Evolutionary conservation across 441 rosid species (phyloP), one percentile per base, ranked within the genome.

Genomic region (Biscutella laevigata): DNA sequence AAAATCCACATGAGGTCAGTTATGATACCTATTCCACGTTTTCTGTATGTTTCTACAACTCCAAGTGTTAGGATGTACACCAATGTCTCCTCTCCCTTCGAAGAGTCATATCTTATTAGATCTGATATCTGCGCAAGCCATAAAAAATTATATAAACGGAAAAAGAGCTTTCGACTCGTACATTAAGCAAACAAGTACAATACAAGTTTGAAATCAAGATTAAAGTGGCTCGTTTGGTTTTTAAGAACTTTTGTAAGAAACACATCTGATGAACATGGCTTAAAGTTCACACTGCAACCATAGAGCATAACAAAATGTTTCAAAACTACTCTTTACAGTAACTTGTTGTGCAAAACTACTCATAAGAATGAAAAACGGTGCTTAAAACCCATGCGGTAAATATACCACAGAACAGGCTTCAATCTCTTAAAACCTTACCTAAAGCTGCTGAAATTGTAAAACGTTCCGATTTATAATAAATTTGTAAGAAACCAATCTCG

Each of bases 11-110:
- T 63, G 16, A 47, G 37, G 13, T 45, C 52, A 35, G 20, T 4
- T 7, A 7, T 27, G 12, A 33, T 59, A 86, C 98, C 98, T 74
- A 87, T 81, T 59, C 98, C 89, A 47, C 71, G 77, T 62, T 81
- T 87, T 74, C 96, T 77, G 64, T 84, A 84, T 51, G 75, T 41
- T 54, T 84, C 88, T 22, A 78, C 73, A 35, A 91, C 95, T 64
- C 98, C 98, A 29, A 91, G 83, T 4, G 96, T 91, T 57, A 88
- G 50, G 71, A 88, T 76, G 62, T 88, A 91, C 62, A 91, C 80
- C 40, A 91, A 65, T 14, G 83, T 81, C 64, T 83, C 92, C 50
- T 87, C 87, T 43, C 80, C 70, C 53, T 73, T 83, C 2, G 76
- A 71, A 4, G 88, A 71, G 37, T 82, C 85, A 67, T 77, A 74